Base-by-base conservation (phyloP, 129 eudicot species). In the Flaveria bidentis region DNA sequence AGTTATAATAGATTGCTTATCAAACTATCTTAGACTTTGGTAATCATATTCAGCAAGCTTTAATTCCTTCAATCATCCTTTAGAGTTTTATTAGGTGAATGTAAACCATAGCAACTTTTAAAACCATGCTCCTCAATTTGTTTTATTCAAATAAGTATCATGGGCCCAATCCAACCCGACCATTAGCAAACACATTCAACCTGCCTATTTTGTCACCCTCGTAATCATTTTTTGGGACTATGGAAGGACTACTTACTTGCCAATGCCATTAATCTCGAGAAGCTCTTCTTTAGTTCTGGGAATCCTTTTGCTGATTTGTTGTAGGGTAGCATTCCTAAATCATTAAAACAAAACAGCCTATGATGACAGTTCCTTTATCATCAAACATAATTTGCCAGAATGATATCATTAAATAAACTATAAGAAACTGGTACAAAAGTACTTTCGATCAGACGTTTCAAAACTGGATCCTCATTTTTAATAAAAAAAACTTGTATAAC, bases 221-320 rank as follows among this genome's bases (percentile, higher is more conserved):
- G 6, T 41, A 23, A 45, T 58, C 57, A 14, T 25, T 14, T 42
- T 42, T 46, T 60, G 1, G 41, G 56, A 39, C 22, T 20, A 18
- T 46, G 3, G 46, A 72, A 62, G 62, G 61, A n/a, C 28, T 58
- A 85, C 96, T 85, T 88, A 92, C 98, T 90, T 83, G 87, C 98
- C 94, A 25, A 92, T 83, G 74, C 98, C 96, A 68, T 85, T 82
- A 58, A 92, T 73, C 76, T 92, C 98, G 41, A 84, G 92, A 72
- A 92, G 91, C 82, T 90, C 96, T 60, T 88, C 96, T 75, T 86
- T 88, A 63, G 74, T 90, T 82, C 92, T 86, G n/a, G 96, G 98
- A 36, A 89, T 57, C 73, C 78, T 83, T 74, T 9, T 75, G 79
- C 98, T 83, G 68, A 92, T 90, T 26, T 45, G 79, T 70, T 84